Conservation (phyloP, 306 rosid species). For the Castanopsis chinensis region DNA sequence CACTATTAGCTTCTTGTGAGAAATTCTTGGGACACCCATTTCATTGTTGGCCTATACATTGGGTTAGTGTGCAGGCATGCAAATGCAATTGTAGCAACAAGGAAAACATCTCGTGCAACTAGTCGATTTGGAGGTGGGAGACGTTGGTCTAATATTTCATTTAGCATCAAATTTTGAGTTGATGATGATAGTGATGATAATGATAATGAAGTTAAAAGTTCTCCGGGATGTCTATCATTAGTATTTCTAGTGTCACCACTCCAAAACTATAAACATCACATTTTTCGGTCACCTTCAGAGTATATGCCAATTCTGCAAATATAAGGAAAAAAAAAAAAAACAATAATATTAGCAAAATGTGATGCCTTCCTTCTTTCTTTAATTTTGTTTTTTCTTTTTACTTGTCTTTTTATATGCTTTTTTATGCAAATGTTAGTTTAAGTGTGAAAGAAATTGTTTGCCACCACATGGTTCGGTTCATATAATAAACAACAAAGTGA, state of each 20-base stretch:
- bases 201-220: too few species aligned
- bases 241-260: constrained; percentile 19
- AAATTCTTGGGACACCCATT: too few species aligned
- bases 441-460: background rate
- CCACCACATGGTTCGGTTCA: background rate
- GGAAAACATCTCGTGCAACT: background rate
- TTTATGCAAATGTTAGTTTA: background rate
- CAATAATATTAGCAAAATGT: too few species aligned
- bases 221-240: constrained; percentile 16
- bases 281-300: background rate
- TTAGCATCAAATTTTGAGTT: background rate
- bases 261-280: constrained; percentile 27
- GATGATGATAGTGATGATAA: too few species aligned
- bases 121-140: background rate
- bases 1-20: too few species aligned
- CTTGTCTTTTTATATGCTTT: background rate
- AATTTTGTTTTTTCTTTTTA: too few species aligned
- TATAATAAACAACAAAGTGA: background rate
- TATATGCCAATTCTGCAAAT: background rate
- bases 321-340: too few species aligned
- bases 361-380: too few species aligned
- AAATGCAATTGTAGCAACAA: background rate
- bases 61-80: too few species aligned
- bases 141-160: background rate
- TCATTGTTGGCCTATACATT: too few species aligned